Conservation (phyloP, 257 asterid genomes). For the Penstemon newberryi region DNA sequence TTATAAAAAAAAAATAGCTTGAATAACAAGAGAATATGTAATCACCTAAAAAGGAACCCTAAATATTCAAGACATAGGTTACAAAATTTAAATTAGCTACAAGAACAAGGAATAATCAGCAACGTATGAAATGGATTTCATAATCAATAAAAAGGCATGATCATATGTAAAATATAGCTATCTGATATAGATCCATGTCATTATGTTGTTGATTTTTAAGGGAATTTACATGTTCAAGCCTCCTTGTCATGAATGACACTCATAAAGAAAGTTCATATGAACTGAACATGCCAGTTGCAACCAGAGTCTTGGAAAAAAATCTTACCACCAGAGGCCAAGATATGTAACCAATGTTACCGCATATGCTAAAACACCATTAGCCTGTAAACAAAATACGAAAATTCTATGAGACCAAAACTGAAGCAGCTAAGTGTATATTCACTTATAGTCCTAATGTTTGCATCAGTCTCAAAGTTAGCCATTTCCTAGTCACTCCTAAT, state of each 20-base stretch:
- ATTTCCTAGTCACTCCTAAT: not conserved
- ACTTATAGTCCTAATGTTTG: not conserved
- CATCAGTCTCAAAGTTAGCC: not conserved
- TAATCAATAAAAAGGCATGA: constrained; percentile 2
- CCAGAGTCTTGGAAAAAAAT: constrained; percentile 18
- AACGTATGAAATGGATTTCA: not conserved
- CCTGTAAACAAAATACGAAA: constrained; percentile 50
- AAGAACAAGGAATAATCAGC: not conserved
- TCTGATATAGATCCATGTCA: constrained; percentile 3
- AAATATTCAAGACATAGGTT: not conserved
- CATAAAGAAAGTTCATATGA: constrained; percentile 9
- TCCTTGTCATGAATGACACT: constrained; percentile 3
- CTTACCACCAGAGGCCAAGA: constrained; percentile 92
- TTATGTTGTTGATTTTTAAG: not conserved
- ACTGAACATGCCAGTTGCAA: constrained; percentile 14
- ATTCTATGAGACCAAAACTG: constrained; percentile 18
- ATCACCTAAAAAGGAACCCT: not conserved
- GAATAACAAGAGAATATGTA: not conserved
- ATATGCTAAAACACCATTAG: constrained; percentile 84
- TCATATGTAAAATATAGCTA: not conserved
- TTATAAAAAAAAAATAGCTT: not conserved
- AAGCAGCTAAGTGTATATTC: not conserved
- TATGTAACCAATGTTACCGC: constrained; percentile 70
- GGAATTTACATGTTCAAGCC: not conserved
- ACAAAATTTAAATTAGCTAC: constrained; percentile 9